Evolutionary conservation across 768 basidiomycete genomes (phyloP).

Genomic region (Suillus americanus): DNA sequence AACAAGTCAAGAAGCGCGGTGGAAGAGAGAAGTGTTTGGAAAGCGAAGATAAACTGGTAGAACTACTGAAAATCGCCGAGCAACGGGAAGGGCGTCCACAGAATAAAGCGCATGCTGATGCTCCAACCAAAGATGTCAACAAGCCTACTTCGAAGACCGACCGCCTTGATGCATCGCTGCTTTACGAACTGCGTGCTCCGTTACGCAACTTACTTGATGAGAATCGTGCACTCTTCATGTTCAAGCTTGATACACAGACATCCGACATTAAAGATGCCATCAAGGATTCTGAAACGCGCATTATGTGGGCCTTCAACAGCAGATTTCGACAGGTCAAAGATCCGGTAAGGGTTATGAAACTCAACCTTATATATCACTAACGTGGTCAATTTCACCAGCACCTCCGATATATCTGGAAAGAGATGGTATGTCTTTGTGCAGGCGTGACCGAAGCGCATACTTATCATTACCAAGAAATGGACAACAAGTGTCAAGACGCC

Average conservation of each 20-base stretch:
- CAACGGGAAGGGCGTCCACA: neutral
- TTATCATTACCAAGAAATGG: conserved; percentile 40
- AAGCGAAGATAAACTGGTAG: neutral
- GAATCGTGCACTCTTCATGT: neutral
- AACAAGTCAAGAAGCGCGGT: conserved; percentile 22
- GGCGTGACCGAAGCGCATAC: neutral
- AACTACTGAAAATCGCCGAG: neutral
- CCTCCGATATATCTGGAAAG: conserved; percentile 50
- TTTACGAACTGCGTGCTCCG: neutral
- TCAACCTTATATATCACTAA: neutral
- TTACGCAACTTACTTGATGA: neutral
- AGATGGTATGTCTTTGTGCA: conserved; percentile 39
- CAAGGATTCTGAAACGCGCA: neutral
- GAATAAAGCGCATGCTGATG: neutral
- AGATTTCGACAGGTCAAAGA: neutral
- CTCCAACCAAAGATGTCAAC: neutral
- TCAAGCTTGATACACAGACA: neutral
- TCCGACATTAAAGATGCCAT: neutral
- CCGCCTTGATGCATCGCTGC: neutral
- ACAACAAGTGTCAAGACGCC: conserved; percentile 51
- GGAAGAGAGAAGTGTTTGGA: conserved; percentile 26
- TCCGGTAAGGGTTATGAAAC: neutral
- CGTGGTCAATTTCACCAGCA: conserved; percentile 34
- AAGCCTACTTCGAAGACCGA: neutral
- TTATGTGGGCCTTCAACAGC: neutral